Evolutionary conservation across 2,329 filamentous ascomycete species (phyloP), one percentile per base, ranked within the genome.

Genomic region (Exophiala sp.): DNA sequence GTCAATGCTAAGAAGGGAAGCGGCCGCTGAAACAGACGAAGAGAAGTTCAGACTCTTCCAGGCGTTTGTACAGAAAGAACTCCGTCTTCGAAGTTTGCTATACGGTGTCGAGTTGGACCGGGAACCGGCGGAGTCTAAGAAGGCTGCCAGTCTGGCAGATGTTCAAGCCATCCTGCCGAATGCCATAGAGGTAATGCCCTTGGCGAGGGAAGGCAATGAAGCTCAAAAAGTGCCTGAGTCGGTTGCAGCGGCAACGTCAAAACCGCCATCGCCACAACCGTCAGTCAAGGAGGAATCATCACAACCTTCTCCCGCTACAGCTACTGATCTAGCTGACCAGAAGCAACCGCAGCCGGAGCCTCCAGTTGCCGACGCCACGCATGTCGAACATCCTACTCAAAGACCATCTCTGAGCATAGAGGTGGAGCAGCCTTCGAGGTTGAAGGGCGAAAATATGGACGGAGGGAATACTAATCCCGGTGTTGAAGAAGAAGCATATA

Each of bases 31-130:
- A 32, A 68, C 68, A 2, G 73, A 79, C 38, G 68, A 74, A 46
- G 73, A 77, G 39, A 77, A 77, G 52, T 73, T 73, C 56, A 73
- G 74, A 48, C 69, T 76, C 0, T 80, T 80, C 56, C 73, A 68
- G 5, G 65, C 69, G 1, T 80, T 79, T 54, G 65, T 69, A 45
- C 65, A 64, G 4, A 73, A 73, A 49, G 73, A 75, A 57, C 67
- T 68, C 6, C 71, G 72, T 38, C 60, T 75, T 30, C 69, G 73
- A 37, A 71, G 72, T 44, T 66, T 74, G 16, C 60, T 75, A 4
- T 75, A 75, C 53, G 75, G 70, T 14, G 68, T 78, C 42, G 72
- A 75, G 18, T 24, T 57, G 68, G 68, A 52, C 64, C 70, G 52
- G 22, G 42, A 45, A n/a, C 18, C 32, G 13, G 50, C 46, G 38